A percentile compares a stretch with the other conserved stretches of the same genome.
Conservation (phyloP, 2,329 filamentous ascomycete genomes). For the Aureobasidium sp. region DNA sequence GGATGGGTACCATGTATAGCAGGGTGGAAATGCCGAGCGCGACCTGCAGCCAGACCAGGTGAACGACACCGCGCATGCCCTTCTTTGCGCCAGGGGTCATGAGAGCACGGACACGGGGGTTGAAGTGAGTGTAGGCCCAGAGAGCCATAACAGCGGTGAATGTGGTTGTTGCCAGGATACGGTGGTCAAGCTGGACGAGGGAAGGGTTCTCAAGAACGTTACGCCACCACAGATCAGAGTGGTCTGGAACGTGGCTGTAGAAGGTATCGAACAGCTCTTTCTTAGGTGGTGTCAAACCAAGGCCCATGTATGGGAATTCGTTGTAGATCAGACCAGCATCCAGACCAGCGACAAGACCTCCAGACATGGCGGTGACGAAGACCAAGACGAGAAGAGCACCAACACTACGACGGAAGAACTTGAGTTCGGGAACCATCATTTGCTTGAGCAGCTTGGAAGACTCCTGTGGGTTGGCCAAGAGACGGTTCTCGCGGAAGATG, state of each 20-base stretch:
- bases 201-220: slow-evolving; percentile 97
- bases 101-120: slow-evolving; percentile 50
- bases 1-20: slow-evolving; percentile 86
- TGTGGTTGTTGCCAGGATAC: slow-evolving; percentile 81
- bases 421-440: slow-evolving; percentile 59
- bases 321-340: slow-evolving; percentile 98
- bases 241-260: slow-evolving; percentile 71
- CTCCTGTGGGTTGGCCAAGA: slow-evolving; percentile 60
- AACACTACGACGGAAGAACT: slow-evolving; percentile 63
- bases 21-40: slow-evolving; percentile 81
- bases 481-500: slow-evolving; percentile 67
- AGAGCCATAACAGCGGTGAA: slow-evolving; percentile 73
- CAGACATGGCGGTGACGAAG: slow-evolving; percentile 87
- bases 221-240: slow-evolving; percentile 85
- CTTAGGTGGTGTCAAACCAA: slow-evolving; percentile 69
- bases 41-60: slow-evolving; percentile 74
- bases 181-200: slow-evolving; percentile 90
- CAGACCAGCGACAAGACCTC: slow-evolving; percentile 84
- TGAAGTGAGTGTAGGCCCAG: slow-evolving; percentile 67
- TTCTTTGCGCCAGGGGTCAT: slow-evolving; percentile 55
- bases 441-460: slow-evolving; percentile 44
- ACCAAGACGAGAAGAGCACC: slow-evolving; percentile 64
- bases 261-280: slow-evolving; percentile 77
- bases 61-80: slow-evolving; percentile 70
- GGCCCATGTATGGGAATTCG: slow-evolving; percentile 93